Evolutionary conservation across 208 protist species (phyloP).

Genomic region (Trypanosoma platydactyli): DNA sequence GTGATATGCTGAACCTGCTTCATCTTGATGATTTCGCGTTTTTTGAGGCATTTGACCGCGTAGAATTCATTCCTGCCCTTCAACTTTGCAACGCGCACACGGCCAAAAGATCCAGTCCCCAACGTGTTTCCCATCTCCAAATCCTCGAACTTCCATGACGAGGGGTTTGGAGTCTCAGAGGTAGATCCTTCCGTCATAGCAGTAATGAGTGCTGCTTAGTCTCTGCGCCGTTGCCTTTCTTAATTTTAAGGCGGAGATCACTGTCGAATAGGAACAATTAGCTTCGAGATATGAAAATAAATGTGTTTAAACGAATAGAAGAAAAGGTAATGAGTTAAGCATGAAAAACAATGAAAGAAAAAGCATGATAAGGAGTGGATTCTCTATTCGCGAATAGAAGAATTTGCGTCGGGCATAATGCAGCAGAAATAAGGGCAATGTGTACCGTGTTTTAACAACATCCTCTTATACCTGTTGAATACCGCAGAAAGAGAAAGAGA

Average conservation of each 20-base stretch:
- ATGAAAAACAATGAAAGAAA: no score
- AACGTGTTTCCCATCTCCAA: slow-evolving; percentile 88
- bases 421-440: no score
- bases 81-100: slow-evolving; percentile 87
- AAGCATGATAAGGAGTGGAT: no score
- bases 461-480: neutral
- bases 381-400: no score
- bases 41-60: slow-evolving; percentile 91
- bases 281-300: no score
- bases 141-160: slow-evolving; percentile 77
- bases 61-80: slow-evolving; percentile 85
- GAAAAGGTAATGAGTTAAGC: no score
- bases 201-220: neutral
- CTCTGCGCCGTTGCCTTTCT: neutral
- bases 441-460: neutral
- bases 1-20: slow-evolving; percentile 86
- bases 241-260: neutral
- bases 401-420: no score
- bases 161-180: slow-evolving; percentile 74
- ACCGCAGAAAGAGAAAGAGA: no score
- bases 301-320: no score
- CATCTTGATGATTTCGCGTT: slow-evolving; percentile 88
- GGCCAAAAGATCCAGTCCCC: slow-evolving; percentile 92
- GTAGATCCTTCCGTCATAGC: slow-evolving; percentile 26
- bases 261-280: neutral